These are phyloP conservation scores for Hymenoscyphus albidus DNA, from an alignment of 2,329 filamentous ascomycete genomes.

Conservation along the genomic window DNA sequence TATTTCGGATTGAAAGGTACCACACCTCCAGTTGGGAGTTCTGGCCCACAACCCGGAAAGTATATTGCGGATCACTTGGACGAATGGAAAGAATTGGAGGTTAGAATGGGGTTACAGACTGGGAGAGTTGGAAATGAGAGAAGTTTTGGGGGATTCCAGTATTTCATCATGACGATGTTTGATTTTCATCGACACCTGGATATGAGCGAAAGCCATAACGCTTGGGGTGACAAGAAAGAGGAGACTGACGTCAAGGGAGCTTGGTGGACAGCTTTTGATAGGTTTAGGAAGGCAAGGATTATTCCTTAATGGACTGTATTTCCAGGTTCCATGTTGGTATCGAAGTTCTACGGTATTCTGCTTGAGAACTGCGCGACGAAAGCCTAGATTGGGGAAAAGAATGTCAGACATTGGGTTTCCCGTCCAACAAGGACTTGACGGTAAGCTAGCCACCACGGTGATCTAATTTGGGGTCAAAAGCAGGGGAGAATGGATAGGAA, in stretches of 20 bases:
- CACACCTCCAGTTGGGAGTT: conserved; percentile 30
- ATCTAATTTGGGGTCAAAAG: too few species aligned
- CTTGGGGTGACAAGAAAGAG: conserved; percentile 41
- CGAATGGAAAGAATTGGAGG: conserved; percentile 35
- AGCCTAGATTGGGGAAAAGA: too few species aligned
- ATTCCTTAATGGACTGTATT: conserved; percentile 32
- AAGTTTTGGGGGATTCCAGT: conserved; percentile 40
- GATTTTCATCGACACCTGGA: conserved; percentile 45
- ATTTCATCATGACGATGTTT: conserved; percentile 43
- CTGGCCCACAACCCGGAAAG: conserved; percentile 34
- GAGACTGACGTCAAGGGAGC: conserved; percentile 33
- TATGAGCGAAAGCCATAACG: conserved; percentile 42
- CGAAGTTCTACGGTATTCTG: too few species aligned
- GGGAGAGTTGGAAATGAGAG: conserved; percentile 39
- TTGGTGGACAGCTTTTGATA: conserved; percentile 43
- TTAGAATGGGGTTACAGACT: conserved; percentile 37
- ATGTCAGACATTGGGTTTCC: too few species aligned
- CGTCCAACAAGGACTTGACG: too few species aligned
- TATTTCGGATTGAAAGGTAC: conserved; percentile 45
- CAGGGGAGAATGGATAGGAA: too few species aligned
- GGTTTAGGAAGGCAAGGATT: conserved; percentile 41
- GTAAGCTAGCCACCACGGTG: too few species aligned
- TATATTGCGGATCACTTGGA: conserved; percentile 36
- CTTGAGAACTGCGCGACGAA: too few species aligned
- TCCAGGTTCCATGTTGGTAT: too few species aligned